Base-by-base conservation (phyloP, 768 basidiomycete species). In the Chiua virens region DNA sequence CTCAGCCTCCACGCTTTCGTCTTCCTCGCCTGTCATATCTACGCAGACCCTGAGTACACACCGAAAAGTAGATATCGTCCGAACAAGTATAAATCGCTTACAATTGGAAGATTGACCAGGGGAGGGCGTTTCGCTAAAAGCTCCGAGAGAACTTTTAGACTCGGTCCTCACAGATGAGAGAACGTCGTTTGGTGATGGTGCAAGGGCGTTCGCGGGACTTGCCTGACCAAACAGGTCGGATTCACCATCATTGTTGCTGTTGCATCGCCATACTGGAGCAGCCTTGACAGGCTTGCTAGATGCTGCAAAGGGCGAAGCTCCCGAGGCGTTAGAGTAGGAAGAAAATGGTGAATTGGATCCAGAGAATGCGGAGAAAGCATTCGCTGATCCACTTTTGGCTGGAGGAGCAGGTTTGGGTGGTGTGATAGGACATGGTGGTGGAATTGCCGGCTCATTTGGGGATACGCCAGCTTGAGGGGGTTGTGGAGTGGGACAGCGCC, bases 21-120 rank as follows among this genome's bases (percentile, higher is more conserved):
- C 75, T 61, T 88, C 86, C 59, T 88, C 86, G 10, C 86, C 86
- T 2, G 85, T 87, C 30, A 76, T 22, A 59, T 34, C 67, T 70
- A 28, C 38, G 30, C 15, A 8, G 13, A 17, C 17, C n/a, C 20
- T 60, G 8, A 61, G 50, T 20, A 49, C 28, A 32, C n/a, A 14
- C 30, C 30, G 13, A 30, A 30, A 30, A 30, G 20, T 23, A n/a
- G 21, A 18, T 3, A 35, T 28, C 36, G 9, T 17, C 18, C 28
- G 2, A 21, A n/a, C 14, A 25, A 1, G 47, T 20, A 39, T 3
- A 46, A 46, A 43, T 8, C 15, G 50, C 67, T 45, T 28, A 69
- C 67, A 42, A 17, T 35, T 48, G 17, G 56, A 46, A 18, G 56
- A 25, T 35, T 68, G 63, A 2, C 20, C 9, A 14, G 35, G n/a